phyloP scores from a whole-genome alignment of 2,329 filamentous ascomycete species.

The Zymoseptoria tritici region DNA sequence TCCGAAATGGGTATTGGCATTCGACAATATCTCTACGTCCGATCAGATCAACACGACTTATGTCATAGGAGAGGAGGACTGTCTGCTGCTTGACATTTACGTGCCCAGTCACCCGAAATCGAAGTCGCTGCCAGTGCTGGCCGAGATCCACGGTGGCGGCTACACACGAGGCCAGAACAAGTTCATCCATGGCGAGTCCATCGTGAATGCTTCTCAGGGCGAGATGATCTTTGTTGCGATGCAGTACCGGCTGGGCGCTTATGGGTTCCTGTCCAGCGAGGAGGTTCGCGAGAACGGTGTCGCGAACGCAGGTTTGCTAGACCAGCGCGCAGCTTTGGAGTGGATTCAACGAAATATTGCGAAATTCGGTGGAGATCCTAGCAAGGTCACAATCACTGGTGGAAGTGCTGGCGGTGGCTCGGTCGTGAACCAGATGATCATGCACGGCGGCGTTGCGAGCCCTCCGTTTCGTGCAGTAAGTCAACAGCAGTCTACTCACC shows the following conservation, averaged over 20 bases:
- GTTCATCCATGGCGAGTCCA: conserved; percentile 17
- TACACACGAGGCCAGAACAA: conserved; percentile 28
- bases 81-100: conserved; percentile 35
- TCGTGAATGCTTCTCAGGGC: conserved; percentile 27
- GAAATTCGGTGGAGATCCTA: conserved; percentile 27
- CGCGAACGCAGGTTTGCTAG: conserved; percentile 18
- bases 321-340: conserved; percentile 23
- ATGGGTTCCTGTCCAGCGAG: conserved; percentile 21
- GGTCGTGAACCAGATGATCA: conserved; percentile 12
- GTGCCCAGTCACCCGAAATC: conserved; percentile 29
- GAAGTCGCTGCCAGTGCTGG: conserved; percentile 23
- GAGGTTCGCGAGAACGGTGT: conserved; percentile 18
- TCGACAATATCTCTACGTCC: neutral
- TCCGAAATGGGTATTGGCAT: conserved; percentile 4
- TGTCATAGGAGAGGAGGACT: conserved; percentile 28
- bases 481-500: neutral
- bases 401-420: conserved; percentile 24
- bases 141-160: conserved; percentile 33
- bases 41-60: conserved; percentile 1
- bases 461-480: conserved; percentile 40
- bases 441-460: conserved; percentile 13
- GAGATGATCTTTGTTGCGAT: conserved; percentile 29
- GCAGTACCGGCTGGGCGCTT: conserved; percentile 27
- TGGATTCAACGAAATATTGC: conserved; percentile 25
- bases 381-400: conserved; percentile 19